phyloP scores from a whole-genome alignment of 345 rosid species.

The Melaleuca quinquenervia region DNA sequence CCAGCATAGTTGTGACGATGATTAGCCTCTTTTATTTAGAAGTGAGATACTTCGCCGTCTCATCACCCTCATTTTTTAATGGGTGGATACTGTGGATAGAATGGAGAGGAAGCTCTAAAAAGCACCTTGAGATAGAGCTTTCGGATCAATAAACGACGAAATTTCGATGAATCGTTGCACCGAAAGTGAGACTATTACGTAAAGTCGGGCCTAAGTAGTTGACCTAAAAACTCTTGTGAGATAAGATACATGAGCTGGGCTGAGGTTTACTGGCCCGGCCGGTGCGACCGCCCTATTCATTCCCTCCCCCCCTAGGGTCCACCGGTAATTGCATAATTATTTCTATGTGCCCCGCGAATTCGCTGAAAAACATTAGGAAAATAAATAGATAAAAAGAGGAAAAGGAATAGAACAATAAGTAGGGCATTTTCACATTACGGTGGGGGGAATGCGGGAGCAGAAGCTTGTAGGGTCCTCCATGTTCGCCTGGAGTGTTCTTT shows the following conservation, averaged over 20 bases:
- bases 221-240: not conserved
- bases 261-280: not conserved
- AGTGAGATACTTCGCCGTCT: not conserved
- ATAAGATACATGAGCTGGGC: not conserved
- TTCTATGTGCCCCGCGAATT: not conserved
- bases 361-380: not conserved
- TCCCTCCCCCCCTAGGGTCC: not conserved
- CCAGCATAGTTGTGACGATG: not conserved
- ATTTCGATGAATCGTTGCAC: not conserved
- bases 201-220: not conserved
- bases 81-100: not conserved
- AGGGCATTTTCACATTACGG: not conserved
- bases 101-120: not conserved
- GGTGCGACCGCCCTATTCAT: not conserved
- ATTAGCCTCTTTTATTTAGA: not conserved
- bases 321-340: not conserved
- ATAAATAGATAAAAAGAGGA: not conserved
- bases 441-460: not conserved
- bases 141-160: not conserved
- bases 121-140: not conserved
- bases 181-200: not conserved
- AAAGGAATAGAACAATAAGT: not conserved
- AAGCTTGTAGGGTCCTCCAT: not conserved
- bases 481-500: not conserved
- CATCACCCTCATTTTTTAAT: not conserved